Evolutionary conservation across 139 green algal genomes (phyloP).

Genomic region (Chlorella sp.): DNA sequence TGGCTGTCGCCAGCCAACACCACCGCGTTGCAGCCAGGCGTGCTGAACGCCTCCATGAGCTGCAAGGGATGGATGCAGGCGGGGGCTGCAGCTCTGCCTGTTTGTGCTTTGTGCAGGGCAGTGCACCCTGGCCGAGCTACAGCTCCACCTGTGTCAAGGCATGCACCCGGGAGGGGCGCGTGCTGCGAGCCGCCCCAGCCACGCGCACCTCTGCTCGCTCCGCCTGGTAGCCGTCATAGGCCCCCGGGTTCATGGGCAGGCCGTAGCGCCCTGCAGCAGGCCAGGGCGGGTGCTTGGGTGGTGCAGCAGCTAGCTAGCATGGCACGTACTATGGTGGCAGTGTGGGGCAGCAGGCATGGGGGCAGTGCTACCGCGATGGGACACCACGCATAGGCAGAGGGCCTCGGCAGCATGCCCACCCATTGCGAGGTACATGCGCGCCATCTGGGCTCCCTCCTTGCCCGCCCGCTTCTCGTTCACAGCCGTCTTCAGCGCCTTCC

Average conservation of each 20-base stretch:
- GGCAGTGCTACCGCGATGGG: background rate
- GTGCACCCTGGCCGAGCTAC: background rate
- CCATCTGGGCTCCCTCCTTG: slow-evolving; percentile 31
- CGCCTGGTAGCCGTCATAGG: slow-evolving; percentile 24
- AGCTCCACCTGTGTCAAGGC: background rate
- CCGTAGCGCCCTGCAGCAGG: background rate
- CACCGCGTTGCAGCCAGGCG: slow-evolving; percentile 29
- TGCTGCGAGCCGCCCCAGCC: too few relatives aligned
- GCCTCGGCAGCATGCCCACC: background rate
- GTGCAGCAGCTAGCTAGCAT: background rate
- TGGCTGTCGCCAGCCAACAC: slow-evolving; percentile 34
- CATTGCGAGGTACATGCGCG: slow-evolving; percentile 26
- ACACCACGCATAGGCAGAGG: background rate
- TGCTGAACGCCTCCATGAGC: slow-evolving; percentile 18
- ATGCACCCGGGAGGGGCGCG: background rate
- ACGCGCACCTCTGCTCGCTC: slow-evolving; percentile 25
- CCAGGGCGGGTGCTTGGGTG: background rate
- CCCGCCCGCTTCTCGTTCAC: slow-evolving; percentile 10
- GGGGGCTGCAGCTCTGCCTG: background rate
- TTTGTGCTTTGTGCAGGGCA: background rate
- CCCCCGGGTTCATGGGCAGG: slow-evolving; percentile 28
- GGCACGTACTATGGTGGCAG: background rate
- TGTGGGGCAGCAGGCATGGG: background rate
- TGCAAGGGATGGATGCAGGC: background rate
- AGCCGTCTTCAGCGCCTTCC: slow-evolving; percentile 13